phyloP scores from a whole-genome alignment of 352 stramenopile species.

The Globisporangium nagaii region DNA sequence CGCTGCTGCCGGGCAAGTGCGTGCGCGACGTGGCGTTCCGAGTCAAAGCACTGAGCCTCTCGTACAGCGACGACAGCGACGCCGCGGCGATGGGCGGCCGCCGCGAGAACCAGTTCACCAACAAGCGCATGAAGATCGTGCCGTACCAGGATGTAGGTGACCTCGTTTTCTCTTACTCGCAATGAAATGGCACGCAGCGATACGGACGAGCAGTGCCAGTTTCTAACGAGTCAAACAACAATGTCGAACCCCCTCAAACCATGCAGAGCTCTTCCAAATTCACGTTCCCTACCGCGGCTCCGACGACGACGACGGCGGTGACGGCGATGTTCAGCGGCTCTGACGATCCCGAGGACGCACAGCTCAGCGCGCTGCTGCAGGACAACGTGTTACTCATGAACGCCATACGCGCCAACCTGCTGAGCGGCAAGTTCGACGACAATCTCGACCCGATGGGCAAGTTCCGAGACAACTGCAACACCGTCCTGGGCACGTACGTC shows the following conservation, averaged over 20 bases:
- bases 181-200: not conserved
- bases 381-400: conserved; percentile 64
- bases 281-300: not conserved
- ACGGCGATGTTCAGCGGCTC: not conserved
- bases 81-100: no score
- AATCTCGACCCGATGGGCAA: conserved; percentile 55
- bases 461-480: conserved; percentile 65
- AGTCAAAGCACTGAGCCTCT: conserved; percentile 28
- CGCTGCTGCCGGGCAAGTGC: conserved; percentile 57
- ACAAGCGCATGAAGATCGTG: conserved; percentile 70
- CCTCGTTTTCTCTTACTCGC: not conserved
- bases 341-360: conserved; percentile 34
- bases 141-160: conserved; percentile 26
- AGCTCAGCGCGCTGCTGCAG: conserved; percentile 51
- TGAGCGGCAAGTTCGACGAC: conserved; percentile 45
- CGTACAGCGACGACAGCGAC: no score
- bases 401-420: conserved; percentile 63
- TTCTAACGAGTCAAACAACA: not conserved
- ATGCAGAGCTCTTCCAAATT: not conserved
- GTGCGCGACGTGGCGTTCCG: conserved; percentile 75
- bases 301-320: not conserved
- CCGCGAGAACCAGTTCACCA: conserved; percentile 29
- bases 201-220: no score
- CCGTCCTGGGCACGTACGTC: conserved; percentile 55
- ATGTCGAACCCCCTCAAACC: no score